A percentile compares a stretch with the other conserved stretches of the same genome.
Conservation (phyloP, 140 eudicot genomes). For the Anethum foeniculum region DNA sequence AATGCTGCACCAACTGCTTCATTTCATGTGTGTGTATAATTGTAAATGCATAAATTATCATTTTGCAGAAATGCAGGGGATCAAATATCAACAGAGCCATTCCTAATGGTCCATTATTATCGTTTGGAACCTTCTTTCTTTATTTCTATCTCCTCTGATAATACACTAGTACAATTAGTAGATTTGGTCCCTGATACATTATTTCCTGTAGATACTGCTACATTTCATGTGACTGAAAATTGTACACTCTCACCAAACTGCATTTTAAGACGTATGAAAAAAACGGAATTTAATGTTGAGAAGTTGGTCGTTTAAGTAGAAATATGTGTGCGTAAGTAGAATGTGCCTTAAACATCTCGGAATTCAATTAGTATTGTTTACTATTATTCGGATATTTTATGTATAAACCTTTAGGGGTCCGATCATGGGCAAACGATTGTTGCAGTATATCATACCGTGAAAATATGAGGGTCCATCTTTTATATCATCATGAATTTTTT, state of each 20-base stretch:
- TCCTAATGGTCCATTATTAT: conserved; percentile 6
- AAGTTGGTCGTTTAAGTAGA: neutral
- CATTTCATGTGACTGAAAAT: neutral
- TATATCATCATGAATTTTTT: no score
- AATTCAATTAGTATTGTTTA: no score
- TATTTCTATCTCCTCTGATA: neutral
- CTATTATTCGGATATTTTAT: no score
- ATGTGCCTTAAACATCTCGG: no score
- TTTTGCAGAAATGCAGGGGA: neutral
- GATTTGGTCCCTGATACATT: neutral
- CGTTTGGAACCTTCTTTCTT: conserved; percentile 8
- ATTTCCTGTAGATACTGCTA: neutral
- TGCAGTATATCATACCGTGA: no score
- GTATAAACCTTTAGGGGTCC: neutral
- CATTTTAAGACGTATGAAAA: no score
- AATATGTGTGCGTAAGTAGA: neutral
- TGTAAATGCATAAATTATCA: neutral
- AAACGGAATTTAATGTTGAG: neutral
- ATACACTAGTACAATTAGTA: neutral
- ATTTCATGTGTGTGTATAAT: neutral
- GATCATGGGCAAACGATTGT: no score
- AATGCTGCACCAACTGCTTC: conserved; percentile 9
- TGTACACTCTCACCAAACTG: neutral
- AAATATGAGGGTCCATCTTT: no score
- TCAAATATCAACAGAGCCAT: neutral